Evolutionary conservation across 2,329 filamentous ascomycete species (phyloP).

Genomic region (Malbranchea zuffiana): DNA sequence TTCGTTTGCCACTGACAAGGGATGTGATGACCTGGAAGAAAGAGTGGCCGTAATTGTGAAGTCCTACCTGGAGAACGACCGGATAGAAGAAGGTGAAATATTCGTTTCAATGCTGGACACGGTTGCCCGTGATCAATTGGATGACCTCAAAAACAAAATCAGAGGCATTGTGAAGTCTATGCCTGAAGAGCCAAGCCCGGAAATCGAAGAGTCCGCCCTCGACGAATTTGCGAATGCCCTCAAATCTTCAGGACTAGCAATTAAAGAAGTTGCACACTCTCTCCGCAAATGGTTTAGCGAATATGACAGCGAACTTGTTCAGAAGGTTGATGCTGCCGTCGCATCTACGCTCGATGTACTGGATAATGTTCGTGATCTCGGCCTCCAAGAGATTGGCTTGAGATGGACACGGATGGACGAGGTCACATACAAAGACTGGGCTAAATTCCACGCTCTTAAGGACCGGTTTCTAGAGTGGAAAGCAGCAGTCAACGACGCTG

Average conservation of each 20-base stretch:
- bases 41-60: constrained; percentile 61
- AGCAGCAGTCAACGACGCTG: constrained; percentile 64
- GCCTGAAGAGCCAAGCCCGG: constrained; percentile 46
- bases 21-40: constrained; percentile 55
- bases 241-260: constrained; percentile 56
- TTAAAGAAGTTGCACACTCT: constrained; percentile 67
- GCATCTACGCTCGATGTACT: constrained; percentile 72
- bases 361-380: constrained; percentile 69
- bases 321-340: constrained; percentile 60
- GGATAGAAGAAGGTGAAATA: constrained; percentile 28
- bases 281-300: constrained; percentile 65
- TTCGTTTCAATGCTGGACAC: constrained; percentile 59
- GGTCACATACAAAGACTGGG: constrained; percentile 94
- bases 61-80: constrained; percentile 53
- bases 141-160: constrained; percentile 56
- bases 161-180: constrained; percentile 44
- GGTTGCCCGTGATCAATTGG: constrained; percentile 53
- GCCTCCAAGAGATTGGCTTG: constrained; percentile 85
- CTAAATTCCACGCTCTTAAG: constrained; percentile 82
- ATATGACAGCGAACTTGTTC: constrained; percentile 59
- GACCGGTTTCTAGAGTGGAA: constrained; percentile 76
- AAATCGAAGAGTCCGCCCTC: constrained; percentile 42
- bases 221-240: constrained; percentile 47
- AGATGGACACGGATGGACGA: constrained; percentile 91
- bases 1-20: constrained; percentile 71